Evolutionary conservation across 2,329 filamentous ascomycete species (phyloP), one percentile per base, ranked within the genome.

Genomic region (Paraconiothyrium brasiliense): DNA sequence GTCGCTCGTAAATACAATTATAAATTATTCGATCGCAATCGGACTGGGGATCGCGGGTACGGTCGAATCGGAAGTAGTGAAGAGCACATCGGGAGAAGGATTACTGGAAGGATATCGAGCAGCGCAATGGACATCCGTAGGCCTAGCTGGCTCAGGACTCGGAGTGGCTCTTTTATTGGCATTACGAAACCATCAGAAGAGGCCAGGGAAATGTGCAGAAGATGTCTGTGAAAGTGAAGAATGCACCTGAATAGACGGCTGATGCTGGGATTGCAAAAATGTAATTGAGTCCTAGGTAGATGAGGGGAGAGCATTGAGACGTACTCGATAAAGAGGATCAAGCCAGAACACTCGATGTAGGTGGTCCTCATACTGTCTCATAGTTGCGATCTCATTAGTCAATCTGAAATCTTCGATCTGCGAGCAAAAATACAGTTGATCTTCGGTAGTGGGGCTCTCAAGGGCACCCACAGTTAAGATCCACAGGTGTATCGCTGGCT

Each of bases 41-140:
- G 80, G 79, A 6, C 66, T 82, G 22, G 80, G 80, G 0, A 76
- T 82, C 55, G 79, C 79, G 14, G 80, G 79, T 0, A 81, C 79
- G 0, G 78, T 82, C 1, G 80, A 82, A 62, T 71, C 67, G 4
- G 68, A 81, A 50, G 70, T 79, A 2, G 79, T 78, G 57, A 62
- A 71, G 30, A 77, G 71, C 1, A 43, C 47, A 4, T 72, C 64
- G 11, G 27, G 47, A 13, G 63, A 66, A 20, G 71, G 79, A 52
- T 47, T 71, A 35, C 57, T 82, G 24, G 58, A 50, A 30, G 80
- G 80, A 6, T 81, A 79, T 60, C 71, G 79, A 2, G 73, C 71
- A 14, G 80, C 80, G 1, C 71, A 72, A 65, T 82, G 79, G 63
- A 49, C 79, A 7, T 79, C 70, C 4, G 70, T 80, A 24, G 80